Evolutionary conservation across 176 grass and related monocot genomes (phyloP).

Genomic region (Eleusine indica): DNA sequence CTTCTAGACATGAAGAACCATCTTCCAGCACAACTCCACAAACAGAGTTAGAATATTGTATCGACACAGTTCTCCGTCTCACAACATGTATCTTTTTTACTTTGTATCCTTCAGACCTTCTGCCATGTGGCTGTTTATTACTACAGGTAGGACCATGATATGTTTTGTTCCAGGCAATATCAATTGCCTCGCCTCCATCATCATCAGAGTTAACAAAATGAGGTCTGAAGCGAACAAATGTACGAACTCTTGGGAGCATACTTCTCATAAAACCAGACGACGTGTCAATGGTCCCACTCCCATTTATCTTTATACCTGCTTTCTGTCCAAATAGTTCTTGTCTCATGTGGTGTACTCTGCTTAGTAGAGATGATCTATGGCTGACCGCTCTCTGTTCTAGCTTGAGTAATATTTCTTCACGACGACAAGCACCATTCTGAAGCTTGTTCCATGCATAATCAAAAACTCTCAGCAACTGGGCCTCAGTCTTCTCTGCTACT

Average conservation of each 20-base stretch:
- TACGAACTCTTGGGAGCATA: constrained; percentile 64
- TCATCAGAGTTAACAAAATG: constrained; percentile 44
- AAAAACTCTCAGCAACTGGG: constrained; percentile 71
- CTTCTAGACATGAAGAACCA: constrained; percentile 61
- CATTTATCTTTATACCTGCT: constrained; percentile 68
- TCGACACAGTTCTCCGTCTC: constrained; percentile 21
- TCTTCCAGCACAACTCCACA: constrained; percentile 66
- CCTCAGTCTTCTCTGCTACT: constrained; percentile 77
- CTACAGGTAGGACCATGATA: constrained; percentile 23
- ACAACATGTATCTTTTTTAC: constrained; percentile 49
- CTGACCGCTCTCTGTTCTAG: constrained; percentile 49
- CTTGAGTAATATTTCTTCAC: constrained; percentile 75
- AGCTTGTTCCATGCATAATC: constrained; percentile 97
- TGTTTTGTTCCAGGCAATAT: constrained; percentile 35
- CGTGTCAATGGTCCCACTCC: constrained; percentile 41
- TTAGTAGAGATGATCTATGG: constrained; percentile 42
- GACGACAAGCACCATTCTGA: constrained; percentile 72
- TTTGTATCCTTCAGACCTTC: constrained; percentile 52
- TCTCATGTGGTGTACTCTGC: constrained; percentile 50
- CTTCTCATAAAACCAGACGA: constrained; percentile 36
- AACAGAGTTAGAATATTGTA: constrained; percentile 39
- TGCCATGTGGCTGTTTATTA: constrained; percentile 44
- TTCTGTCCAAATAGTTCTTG: constrained; percentile 55
- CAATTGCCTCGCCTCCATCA: constrained; percentile 5
- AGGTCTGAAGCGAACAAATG: constrained; percentile 61